Evolutionary conservation across 768 basidiomycete genomes (phyloP).

Genomic region (Amanita jacksonii): DNA sequence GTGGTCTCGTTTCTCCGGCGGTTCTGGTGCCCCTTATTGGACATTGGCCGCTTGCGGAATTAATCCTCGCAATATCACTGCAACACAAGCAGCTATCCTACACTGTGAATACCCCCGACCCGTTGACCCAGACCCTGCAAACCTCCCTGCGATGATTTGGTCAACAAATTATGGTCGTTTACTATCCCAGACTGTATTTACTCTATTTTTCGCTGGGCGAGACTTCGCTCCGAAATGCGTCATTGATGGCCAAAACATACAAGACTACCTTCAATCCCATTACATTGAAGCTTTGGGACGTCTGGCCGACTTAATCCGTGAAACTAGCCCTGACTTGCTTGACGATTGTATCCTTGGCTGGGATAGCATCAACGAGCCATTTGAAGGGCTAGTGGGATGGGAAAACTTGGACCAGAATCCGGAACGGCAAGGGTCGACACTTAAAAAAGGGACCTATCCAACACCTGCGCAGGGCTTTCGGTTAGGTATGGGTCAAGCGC

Average conservation of each 20-base stretch:
- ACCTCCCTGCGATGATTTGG: slow-evolving; percentile 94
- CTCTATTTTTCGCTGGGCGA: slow-evolving; percentile 88
- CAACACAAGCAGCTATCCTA: slow-evolving; percentile 77
- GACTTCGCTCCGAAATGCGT: slow-evolving; percentile 86
- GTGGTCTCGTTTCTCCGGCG: slow-evolving; percentile 96
- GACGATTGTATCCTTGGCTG: slow-evolving; percentile 92
- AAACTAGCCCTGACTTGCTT: slow-evolving; percentile 57
- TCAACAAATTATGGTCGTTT: slow-evolving; percentile 91
- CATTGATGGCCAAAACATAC: slow-evolving; percentile 87
- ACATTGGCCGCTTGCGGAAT: slow-evolving; percentile 86
- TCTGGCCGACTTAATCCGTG: slow-evolving; percentile 66
- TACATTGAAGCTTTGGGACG: slow-evolving; percentile 67
- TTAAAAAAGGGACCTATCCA: slow-evolving; percentile 84
- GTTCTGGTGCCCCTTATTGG: slow-evolving; percentile 94
- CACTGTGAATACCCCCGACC: slow-evolving; percentile 81
- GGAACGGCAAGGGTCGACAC: slow-evolving; percentile 52
- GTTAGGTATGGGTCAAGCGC: slow-evolving; percentile 80
- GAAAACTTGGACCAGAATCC: slow-evolving; percentile 61
- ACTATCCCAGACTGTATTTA: slow-evolving; percentile 81
- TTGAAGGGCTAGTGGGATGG: slow-evolving; percentile 68
- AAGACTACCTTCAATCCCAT: slow-evolving; percentile 76
- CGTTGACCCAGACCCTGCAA: slow-evolving; percentile 52
- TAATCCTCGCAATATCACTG: slow-evolving; percentile 74
- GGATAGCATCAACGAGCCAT: slow-evolving; percentile 95
- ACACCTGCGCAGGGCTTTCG: slow-evolving; percentile 77